Evolutionary conservation across 2,329 filamentous ascomycete genomes (phyloP).

Genomic region (Nemania abortiva): DNA sequence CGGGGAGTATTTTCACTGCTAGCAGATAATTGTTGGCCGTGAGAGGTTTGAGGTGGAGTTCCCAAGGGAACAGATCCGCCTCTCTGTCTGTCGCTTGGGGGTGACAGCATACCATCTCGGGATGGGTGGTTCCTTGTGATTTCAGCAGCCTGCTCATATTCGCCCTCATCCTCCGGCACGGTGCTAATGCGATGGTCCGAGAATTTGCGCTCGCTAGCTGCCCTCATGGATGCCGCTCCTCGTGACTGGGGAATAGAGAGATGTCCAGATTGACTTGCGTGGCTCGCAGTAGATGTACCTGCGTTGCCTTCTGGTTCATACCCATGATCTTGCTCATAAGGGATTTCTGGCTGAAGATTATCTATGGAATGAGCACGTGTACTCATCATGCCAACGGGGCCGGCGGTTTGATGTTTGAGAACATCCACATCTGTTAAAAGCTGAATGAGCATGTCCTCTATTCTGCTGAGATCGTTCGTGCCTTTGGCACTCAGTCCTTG

Average conservation of each 20-base stretch:
- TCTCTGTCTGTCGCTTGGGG: conserved; percentile 65
- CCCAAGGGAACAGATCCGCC: conserved; percentile 67
- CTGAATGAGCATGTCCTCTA: conserved; percentile 92
- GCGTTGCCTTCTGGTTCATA: conserved; percentile 88
- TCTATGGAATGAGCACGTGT: conserved; percentile 75
- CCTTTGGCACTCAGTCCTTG: conserved; percentile 91
- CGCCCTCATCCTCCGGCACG: conserved; percentile 86
- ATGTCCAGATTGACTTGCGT: conserved; percentile 80
- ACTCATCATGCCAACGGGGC: conserved; percentile 50
- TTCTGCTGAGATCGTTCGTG: conserved; percentile 86
- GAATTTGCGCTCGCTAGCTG: conserved; percentile 66
- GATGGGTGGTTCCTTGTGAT: conserved; percentile 67
- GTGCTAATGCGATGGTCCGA: conserved; percentile 90
- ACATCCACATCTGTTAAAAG: conserved; percentile 92
- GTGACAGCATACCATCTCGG: conserved; percentile 71
- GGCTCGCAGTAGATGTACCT: conserved; percentile 78
- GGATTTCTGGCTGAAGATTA: conserved; percentile 70
- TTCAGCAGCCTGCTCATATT: conserved; percentile 61
- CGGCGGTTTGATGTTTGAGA: conserved; percentile 72
- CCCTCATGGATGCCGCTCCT: conserved; percentile 57
- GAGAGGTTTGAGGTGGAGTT: conserved; percentile 67
- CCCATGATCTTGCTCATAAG: conserved; percentile 76
- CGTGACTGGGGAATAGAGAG: conserved; percentile 71
- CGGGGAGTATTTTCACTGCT: conserved; percentile 85
- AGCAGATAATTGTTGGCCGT: conserved; percentile 57